Evolutionary conservation across 108 stramenopile genomes (phyloP).

Genomic region (Nannochloropsis salina): DNA sequence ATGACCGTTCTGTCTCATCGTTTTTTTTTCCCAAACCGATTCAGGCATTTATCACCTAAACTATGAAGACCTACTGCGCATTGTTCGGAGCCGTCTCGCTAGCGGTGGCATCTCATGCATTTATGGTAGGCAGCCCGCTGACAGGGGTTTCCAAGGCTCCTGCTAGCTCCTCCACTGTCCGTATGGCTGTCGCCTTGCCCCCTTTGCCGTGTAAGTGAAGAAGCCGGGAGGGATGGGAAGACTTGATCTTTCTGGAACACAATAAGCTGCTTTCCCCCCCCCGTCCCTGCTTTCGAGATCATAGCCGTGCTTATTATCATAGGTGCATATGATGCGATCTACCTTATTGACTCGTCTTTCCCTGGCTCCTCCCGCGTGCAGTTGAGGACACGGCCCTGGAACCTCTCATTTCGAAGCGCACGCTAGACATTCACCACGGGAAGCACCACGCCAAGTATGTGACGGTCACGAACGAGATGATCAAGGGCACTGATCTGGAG

Average conservation of each 20-base stretch:
- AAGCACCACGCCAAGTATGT: constrained; percentile 52
- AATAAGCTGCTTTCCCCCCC: neutral
- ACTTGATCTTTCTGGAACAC: neutral
- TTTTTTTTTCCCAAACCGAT: too few species aligned
- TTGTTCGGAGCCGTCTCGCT: neutral
- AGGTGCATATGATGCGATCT: neutral
- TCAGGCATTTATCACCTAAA: neutral
- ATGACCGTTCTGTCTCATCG: too few species aligned
- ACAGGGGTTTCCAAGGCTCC: neutral
- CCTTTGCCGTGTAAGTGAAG: neutral
- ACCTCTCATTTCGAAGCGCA: constrained; percentile 32
- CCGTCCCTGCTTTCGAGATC: neutral
- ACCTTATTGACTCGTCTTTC: neutral
- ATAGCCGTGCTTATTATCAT: neutral
- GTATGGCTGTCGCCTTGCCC: constrained; percentile 24
- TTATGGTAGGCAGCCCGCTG: neutral
- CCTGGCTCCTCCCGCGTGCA: neutral
- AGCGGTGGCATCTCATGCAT: neutral
- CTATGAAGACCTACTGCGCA: constrained; percentile 11
- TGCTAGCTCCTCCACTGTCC: constrained; percentile 14
- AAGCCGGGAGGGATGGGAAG: neutral
- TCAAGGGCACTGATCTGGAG: constrained; percentile 47
- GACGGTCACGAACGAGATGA: constrained; percentile 45
- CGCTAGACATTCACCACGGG: constrained; percentile 54
- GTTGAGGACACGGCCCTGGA: constrained; percentile 28